Evolutionary conservation across 257 asterid genomes (phyloP).

Genomic region (Capsicum chinense): DNA sequence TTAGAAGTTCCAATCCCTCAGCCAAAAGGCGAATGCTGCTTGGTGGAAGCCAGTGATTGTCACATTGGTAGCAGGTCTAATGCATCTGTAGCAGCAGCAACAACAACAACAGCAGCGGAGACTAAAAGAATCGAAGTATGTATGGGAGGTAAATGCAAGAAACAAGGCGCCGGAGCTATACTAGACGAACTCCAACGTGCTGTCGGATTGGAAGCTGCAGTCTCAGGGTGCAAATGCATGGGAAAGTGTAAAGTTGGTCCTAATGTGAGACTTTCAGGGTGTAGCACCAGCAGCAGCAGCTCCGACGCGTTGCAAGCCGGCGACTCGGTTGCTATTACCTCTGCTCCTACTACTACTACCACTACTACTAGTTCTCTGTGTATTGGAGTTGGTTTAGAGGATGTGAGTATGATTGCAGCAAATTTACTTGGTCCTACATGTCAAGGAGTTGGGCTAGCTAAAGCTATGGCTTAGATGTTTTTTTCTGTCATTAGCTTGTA

Average conservation of each 20-base stretch:
- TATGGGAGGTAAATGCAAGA: constrained; percentile 96
- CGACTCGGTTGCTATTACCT: neutral
- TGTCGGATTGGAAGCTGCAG: constrained; percentile 65
- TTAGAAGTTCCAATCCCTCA: neutral
- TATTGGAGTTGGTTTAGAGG: constrained; percentile 71
- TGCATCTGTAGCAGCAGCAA: constrained; percentile 27
- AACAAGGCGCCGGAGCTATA: constrained; percentile 56
- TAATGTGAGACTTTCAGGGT: constrained; percentile 55
- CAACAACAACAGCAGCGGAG: neutral
- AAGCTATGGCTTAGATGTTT: constrained; percentile 27
- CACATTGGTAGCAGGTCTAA: neutral
- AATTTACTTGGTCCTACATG: constrained; percentile 47
- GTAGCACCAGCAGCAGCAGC: neutral
- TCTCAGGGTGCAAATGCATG: constrained; percentile 89
- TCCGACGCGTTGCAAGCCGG: neutral
- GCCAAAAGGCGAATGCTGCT: constrained; percentile 15
- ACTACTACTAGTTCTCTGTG: constrained; percentile 45
- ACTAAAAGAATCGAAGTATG: constrained; percentile 73
- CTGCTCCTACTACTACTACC: neutral
- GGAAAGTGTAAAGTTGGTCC: constrained; percentile 91
- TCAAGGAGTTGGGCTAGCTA: constrained; percentile 42
- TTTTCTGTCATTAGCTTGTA: neutral
- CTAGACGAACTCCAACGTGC: constrained; percentile 62
- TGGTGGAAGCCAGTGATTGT: constrained; percentile 8
- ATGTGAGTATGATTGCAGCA: constrained; percentile 64